Evolutionary conservation across 1,139 yeast species (phyloP), one percentile per base, ranked within the genome.

Genomic region (Yamadazyma epiphylla): DNA sequence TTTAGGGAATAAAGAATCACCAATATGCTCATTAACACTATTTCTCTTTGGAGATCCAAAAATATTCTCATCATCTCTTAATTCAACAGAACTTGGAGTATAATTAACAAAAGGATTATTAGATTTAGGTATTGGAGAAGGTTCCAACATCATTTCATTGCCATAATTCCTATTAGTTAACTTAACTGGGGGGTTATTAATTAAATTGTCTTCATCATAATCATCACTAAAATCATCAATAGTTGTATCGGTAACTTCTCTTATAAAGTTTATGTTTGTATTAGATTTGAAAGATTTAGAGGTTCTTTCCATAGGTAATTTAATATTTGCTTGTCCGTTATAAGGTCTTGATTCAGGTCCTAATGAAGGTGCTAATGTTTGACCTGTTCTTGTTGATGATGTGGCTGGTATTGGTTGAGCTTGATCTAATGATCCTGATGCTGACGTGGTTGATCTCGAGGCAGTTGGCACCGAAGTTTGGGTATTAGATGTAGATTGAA

Each of bases 1-100:
- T 47, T 79, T 82, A 0, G 94, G 94, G 51, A 83, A 83, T 24
- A 82, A 56, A 0, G 79, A 74, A 36, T 81, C 89, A 9, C 91
- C 89, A 15, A 60, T 43, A 25, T 46, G 49, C 13, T 43, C 45
- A 22, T 24, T 25, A 8, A 20, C 15, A 20, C 13, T 15, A 10
- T 29, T 24, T 13, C 58, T 56, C 25, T 54, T 51, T 4, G 70
- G 70, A 8, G 64, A 57, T 2, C 65, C 70, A 41, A 61, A 60
- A 1, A 38, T 39, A 25, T 41, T 40, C 13, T 38, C 39, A 19
- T 33, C 38, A n/a, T 27, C 27, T 13, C 26, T 30, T 10, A 25
- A 33, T 5, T 24, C 29, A 15, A 5, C 5, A 13, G 27, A 7
- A 30, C 27, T 27, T 11, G 36, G 30, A 11, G 21, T 30, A 24